Evolutionary conservation across 805 yeast species (phyloP).

Genomic region (Saccharomycopsis fodiens): DNA sequence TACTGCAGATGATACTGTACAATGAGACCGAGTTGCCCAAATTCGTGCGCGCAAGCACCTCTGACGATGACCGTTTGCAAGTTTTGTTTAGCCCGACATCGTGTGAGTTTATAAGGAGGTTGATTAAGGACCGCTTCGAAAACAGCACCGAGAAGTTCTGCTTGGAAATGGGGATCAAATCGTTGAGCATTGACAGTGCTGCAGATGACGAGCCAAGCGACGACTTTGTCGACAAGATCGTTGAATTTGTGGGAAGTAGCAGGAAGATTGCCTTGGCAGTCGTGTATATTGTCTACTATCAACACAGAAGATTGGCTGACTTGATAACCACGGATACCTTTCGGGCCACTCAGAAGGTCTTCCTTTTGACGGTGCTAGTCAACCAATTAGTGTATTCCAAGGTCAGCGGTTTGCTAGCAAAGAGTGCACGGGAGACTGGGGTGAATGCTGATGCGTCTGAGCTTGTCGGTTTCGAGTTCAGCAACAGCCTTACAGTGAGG

Average conservation of each 20-base stretch:
- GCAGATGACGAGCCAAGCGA: not conserved
- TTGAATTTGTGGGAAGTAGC: not conserved
- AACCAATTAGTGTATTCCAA: conserved; percentile 4
- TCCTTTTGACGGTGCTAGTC: conserved; percentile 11
- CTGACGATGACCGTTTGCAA: not conserved
- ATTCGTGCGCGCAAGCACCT: not conserved
- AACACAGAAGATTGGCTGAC: conserved; percentile 1
- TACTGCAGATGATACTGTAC: not conserved
- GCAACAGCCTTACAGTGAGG: conserved; percentile 3
- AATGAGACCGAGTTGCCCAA: not conserved
- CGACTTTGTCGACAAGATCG: not conserved
- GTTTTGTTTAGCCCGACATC: conserved; percentile 13
- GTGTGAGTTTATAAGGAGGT: conserved; percentile 4
- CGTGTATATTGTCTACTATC: conserved; percentile 5
- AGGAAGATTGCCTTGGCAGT: conserved; percentile 1
- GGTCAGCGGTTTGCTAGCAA: no score
- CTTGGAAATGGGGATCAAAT: not conserved
- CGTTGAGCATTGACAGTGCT: not conserved
- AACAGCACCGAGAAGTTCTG: not conserved
- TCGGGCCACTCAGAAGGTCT: no score
- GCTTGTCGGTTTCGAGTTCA: conserved; percentile 8
- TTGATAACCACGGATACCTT: no score
- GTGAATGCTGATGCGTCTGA: no score
- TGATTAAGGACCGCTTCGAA: conserved; percentile 3
- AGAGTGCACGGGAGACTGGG: no score